Percentiles rank a stretch among this genome's conserved stretches.
These are phyloP conservation scores for Cadophora sp. DNA, from an alignment of 2,329 filamentous ascomycete genomes.

Conservation along the genomic window DNA sequence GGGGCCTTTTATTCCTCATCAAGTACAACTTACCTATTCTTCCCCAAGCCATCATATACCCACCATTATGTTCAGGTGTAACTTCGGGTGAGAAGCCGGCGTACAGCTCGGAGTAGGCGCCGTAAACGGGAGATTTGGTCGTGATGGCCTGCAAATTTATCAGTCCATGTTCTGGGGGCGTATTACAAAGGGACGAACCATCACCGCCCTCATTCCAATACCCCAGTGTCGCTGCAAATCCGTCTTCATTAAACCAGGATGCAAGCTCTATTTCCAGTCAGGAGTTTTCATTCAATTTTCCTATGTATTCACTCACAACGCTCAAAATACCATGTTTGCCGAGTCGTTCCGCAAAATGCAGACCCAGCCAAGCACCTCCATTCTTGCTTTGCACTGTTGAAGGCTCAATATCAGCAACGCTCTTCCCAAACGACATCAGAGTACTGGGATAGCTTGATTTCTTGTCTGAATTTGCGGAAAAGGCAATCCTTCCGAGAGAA, in stretches of 20 bases:
- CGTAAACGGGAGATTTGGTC: conserved; percentile 43
- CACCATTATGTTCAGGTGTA: conserved; percentile 43
- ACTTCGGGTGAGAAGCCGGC: conserved; percentile 45
- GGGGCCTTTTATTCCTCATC: too few species aligned
- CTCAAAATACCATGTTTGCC: conserved; percentile 45
- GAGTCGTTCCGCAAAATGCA: conserved; percentile 41
- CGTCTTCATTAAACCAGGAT: conserved; percentile 51
- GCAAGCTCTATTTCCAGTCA: conserved; percentile 35
- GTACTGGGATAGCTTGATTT: not conserved
- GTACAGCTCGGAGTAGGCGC: conserved; percentile 48
- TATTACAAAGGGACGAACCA: conserved; percentile 29
- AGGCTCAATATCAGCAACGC: not conserved
- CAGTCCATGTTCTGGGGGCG: not conserved
- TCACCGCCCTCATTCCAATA: conserved; percentile 18
- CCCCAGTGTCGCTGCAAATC: conserved; percentile 44
- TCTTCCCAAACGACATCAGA: not conserved
- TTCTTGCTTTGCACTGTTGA: conserved; percentile 42
- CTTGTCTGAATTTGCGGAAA: not conserved
- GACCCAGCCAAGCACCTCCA: conserved; percentile 43
- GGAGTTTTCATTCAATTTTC: not conserved
- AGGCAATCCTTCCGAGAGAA: too few species aligned
- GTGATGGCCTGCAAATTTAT: conserved; percentile 30
- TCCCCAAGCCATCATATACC: conserved; percentile 53
- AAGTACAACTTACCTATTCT: conserved; percentile 29
- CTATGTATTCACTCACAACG: conserved; percentile 34